Percentiles rank a stretch among this genome's conserved stretches.
Evolutionary conservation across 208 protist species (phyloP).

Genomic region (Crithidia mellificae): DNA sequence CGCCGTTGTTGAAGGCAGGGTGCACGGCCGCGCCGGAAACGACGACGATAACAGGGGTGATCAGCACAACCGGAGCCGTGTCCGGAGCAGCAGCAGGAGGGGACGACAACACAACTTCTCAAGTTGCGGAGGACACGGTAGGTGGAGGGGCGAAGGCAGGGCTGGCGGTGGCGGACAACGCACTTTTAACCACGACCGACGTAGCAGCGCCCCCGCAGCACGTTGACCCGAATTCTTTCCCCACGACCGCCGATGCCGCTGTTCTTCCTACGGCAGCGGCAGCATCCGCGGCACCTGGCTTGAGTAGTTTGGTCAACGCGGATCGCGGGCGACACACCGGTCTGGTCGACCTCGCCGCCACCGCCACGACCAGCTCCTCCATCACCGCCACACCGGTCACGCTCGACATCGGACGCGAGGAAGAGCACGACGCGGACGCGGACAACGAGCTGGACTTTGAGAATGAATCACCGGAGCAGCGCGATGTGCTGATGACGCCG

Average conservation of each 20-base stretch:
- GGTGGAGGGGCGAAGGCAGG: neutral
- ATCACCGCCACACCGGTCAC: neutral
- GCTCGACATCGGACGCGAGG: neutral
- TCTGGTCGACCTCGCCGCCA: neutral
- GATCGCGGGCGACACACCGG: neutral
- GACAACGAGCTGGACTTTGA: too few species aligned
- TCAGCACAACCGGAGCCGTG: neutral
- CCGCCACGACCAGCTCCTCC: neutral
- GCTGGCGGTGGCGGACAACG: neutral
- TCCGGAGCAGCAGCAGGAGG: neutral
- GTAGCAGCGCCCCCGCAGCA: neutral
- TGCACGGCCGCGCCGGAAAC: neutral
- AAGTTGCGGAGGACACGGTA: too few species aligned
- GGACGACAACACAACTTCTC: too few species aligned
- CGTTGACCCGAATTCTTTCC: too few species aligned
- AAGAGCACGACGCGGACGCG: too few species aligned
- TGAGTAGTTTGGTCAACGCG: too few species aligned
- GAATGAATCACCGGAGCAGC: too few species aligned
- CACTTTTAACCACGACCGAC: too few species aligned
- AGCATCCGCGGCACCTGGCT: neutral
- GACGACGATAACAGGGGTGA: neutral
- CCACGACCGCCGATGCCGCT: too few species aligned
- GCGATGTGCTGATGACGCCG: too few species aligned
- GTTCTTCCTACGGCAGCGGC: too few species aligned
- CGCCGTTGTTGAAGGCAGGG: neutral